phyloP scores from a whole-genome alignment of 2,329 filamentous ascomycete species.

The Fusarium ambrosium region DNA sequence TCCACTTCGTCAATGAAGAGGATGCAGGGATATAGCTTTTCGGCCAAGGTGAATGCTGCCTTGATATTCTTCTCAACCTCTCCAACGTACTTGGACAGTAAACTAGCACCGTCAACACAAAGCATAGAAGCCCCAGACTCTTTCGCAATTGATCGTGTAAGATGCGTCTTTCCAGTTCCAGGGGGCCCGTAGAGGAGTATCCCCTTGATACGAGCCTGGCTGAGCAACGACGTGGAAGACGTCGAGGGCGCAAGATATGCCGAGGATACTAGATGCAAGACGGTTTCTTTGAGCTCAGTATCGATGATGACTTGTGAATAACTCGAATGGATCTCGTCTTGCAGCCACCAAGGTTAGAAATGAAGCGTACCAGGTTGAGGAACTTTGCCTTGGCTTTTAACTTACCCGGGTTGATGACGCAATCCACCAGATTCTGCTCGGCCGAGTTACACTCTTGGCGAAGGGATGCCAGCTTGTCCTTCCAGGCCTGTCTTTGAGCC shows the following conservation, averaged over 20 bases:
- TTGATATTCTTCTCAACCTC: not conserved
- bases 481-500: not conserved
- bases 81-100: not conserved
- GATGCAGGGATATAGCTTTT: not conserved
- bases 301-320: conserved; percentile 2
- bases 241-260: not conserved
- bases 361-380: too few species aligned
- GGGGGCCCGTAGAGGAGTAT: not conserved
- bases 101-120: not conserved
- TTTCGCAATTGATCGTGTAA: not conserved
- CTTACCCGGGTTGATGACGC: not conserved
- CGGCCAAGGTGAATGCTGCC: not conserved
- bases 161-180: not conserved
- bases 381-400: not conserved
- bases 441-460: not conserved
- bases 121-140: not conserved
- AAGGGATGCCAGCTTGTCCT: not conserved
- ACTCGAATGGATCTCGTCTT: not conserved
- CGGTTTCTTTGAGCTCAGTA: not conserved
- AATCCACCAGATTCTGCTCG: not conserved
- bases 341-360: not conserved
- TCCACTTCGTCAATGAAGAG: not conserved
- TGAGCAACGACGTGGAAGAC: not conserved
- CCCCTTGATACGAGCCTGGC: not conserved
- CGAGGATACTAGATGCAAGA: not conserved